Conservation (phyloP, 2,329 filamentous ascomycete genomes). For the Neofusicoccum laricinum region DNA sequence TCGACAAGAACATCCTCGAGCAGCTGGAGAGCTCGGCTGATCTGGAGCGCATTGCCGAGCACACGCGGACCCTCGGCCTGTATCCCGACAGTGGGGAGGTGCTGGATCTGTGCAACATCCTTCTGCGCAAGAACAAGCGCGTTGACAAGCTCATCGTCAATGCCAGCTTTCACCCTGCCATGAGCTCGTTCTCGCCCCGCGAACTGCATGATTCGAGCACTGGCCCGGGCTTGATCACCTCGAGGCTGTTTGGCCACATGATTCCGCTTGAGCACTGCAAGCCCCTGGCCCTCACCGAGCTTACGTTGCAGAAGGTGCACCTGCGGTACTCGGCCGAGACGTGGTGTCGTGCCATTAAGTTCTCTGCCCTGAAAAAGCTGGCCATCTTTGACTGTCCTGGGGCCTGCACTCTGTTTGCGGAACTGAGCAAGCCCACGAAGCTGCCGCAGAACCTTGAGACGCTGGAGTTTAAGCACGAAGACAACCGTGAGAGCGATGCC, state of each 20-base stretch:
- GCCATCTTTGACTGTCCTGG: slow-evolving; percentile 45
- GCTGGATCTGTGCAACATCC: slow-evolving; percentile 42
- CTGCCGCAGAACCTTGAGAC: slow-evolving; percentile 45
- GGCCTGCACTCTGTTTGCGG: slow-evolving; percentile 46
- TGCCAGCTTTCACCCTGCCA: slow-evolving; percentile 43
- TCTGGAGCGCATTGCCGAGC: slow-evolving; percentile 40
- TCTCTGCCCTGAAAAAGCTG: slow-evolving; percentile 41
- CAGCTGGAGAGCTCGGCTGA: slow-evolving; percentile 42
- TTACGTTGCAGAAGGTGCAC: slow-evolving; percentile 45
- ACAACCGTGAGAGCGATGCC: slow-evolving; percentile 47
- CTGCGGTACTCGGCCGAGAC: slow-evolving; percentile 48
- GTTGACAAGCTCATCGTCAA: slow-evolving; percentile 49
- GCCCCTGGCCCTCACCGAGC: slow-evolving; percentile 42
- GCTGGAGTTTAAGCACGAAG: slow-evolving; percentile 47
- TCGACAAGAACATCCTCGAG: slow-evolving; percentile 41
- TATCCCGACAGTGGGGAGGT: slow-evolving; percentile 47
- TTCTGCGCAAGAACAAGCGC: slow-evolving; percentile 40
- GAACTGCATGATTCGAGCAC: slow-evolving; percentile 49
- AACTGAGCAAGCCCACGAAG: slow-evolving; percentile 44
- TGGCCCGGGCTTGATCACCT: slow-evolving; percentile 45
- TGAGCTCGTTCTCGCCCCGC: slow-evolving; percentile 32
- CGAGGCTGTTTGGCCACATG: slow-evolving; percentile 47
- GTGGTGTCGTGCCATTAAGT: slow-evolving; percentile 48
- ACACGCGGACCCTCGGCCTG: slow-evolving; percentile 43
- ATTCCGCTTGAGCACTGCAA: slow-evolving; percentile 46